These are phyloP conservation scores for Fusarium sp. DNA, from an alignment of 2,329 filamentous ascomycete species.

Conservation along the genomic window DNA sequence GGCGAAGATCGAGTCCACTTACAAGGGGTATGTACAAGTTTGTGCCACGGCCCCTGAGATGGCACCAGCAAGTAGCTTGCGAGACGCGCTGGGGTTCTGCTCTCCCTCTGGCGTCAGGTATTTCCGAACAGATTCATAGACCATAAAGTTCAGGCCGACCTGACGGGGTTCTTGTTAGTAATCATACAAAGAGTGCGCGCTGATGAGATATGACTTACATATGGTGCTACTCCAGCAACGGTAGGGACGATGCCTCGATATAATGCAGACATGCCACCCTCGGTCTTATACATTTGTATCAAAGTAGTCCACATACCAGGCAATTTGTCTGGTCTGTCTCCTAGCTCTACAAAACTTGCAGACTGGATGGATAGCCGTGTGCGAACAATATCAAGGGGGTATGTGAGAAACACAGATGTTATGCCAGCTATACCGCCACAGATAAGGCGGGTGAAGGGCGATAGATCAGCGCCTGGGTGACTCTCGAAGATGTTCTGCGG, in stretches of 20 bases:
- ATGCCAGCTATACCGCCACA: slow-evolving; percentile 94
- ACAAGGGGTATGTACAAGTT: slow-evolving; percentile 99
- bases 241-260: slow-evolving; percentile 96
- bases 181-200: neutral
- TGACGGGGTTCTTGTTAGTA: slow-evolving; percentile 50
- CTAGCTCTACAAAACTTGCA: slow-evolving; percentile 88
- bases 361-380: slow-evolving; percentile 97
- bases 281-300: slow-evolving; percentile 85
- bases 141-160: slow-evolving; percentile 98
- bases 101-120: slow-evolving; percentile 90
- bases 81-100: slow-evolving; percentile 79
- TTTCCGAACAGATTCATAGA: slow-evolving; percentile 88
- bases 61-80: slow-evolving; percentile 90
- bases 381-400: slow-evolving; percentile 96
- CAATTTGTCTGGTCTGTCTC: slow-evolving; percentile 72
- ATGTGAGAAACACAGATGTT: slow-evolving; percentile 94
- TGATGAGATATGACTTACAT: slow-evolving; percentile 65
- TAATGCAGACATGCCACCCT: slow-evolving; percentile 86
- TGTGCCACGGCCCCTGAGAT: slow-evolving; percentile 97
- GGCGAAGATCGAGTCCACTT: slow-evolving; percentile 52
- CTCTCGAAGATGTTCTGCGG: slow-evolving; percentile 78
- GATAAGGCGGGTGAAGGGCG: slow-evolving; percentile 79
- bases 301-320: slow-evolving; percentile 95
- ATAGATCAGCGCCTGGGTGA: slow-evolving; percentile 78
- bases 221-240: slow-evolving; percentile 93